phyloP scores from a whole-genome alignment of 441 rosid species.

The Jatropha multifida region DNA sequence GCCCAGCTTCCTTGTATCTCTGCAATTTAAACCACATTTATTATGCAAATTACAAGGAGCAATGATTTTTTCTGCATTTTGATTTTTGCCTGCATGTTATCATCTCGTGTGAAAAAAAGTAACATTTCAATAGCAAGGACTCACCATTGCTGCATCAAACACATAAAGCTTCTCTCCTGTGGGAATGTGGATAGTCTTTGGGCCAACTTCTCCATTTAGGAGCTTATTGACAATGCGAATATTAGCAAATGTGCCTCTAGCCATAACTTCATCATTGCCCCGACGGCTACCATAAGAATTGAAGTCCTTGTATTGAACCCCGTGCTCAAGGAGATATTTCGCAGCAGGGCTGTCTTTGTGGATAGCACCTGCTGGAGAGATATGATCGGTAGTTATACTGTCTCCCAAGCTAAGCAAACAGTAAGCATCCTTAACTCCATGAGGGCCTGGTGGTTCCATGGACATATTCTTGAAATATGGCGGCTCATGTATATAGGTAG shows the following conservation, averaged over 20 bases:
- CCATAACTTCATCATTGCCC: constrained; percentile 96
- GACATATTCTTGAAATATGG: constrained; percentile 98
- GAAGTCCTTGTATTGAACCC: constrained; percentile 86
- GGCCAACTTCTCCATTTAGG: constrained; percentile 91
- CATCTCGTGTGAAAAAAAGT: no score
- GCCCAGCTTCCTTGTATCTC: constrained; percentile 81
- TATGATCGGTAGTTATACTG: constrained; percentile 97
- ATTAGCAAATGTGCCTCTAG: constrained; percentile 97
- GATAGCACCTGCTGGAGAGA: constrained; percentile 97
- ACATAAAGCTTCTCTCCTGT: constrained; percentile 93
- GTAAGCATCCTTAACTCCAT: constrained; percentile 91
- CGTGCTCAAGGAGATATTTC: constrained; percentile 75
- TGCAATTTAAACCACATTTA: constrained; percentile 23
- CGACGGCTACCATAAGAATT: constrained; percentile 99
- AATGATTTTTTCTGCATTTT: no score
- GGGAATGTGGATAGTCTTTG: constrained; percentile 91
- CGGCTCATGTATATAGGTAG: constrained; percentile 98
- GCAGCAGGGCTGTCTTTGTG: constrained; percentile 98
- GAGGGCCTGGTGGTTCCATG: constrained; percentile 86
- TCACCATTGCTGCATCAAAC: constrained; percentile 87
- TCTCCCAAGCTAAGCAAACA: constrained; percentile 96
- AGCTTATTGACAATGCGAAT: constrained; percentile 96
- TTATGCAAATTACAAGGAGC: no score
- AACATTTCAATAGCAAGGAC: constrained; percentile 19
- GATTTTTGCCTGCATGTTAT: no score